phyloP scores from a whole-genome alignment of 192 early-diverging fungal genomes.

The Coemansia sp. region DNA sequence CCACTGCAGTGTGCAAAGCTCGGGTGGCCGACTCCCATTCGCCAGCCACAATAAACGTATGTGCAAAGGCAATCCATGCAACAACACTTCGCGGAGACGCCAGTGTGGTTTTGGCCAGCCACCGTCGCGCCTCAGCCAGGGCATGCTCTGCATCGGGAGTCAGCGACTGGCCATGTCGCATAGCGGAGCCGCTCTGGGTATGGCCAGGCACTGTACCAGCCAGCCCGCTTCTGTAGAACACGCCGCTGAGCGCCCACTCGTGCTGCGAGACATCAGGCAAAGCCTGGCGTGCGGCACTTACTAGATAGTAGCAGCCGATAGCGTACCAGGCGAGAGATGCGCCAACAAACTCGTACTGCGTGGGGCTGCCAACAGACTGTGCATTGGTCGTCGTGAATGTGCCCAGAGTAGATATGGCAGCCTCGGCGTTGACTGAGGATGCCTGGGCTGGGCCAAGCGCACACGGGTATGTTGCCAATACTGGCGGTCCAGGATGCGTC shows the following conservation, averaged over 20 bases:
- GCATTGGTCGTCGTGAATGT: conserved; percentile 44
- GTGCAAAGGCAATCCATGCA: conserved; percentile 58
- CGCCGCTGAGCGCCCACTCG: conserved; percentile 45
- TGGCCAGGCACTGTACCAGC: background rate
- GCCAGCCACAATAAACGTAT: conserved; percentile 50
- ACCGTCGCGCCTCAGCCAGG: conserved; percentile 48
- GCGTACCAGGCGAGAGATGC: conserved; percentile 59
- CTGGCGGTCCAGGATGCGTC: conserved; percentile 52
- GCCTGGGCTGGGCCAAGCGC: conserved; percentile 47
- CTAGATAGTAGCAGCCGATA: conserved; percentile 57
- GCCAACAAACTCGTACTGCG: conserved; percentile 56
- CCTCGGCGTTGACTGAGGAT: conserved; percentile 30
- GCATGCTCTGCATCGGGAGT: conserved; percentile 43
- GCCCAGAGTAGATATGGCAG: conserved; percentile 32
- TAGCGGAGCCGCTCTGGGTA: background rate
- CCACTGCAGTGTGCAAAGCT: conserved; percentile 53
- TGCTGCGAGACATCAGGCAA: conserved; percentile 19
- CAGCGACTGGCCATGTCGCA: conserved; percentile 33
- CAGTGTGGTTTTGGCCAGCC: conserved; percentile 57
- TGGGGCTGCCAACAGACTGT: conserved; percentile 41
- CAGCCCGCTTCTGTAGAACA: conserved; percentile 16
- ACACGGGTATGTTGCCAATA: conserved; percentile 53
- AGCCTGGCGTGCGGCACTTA: conserved; percentile 30
- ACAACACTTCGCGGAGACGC: conserved; percentile 50
- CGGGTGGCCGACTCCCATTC: conserved; percentile 59